phyloP scores from a whole-genome alignment of 768 basidiomycete genomes.

The Leccinum boreale region DNA sequence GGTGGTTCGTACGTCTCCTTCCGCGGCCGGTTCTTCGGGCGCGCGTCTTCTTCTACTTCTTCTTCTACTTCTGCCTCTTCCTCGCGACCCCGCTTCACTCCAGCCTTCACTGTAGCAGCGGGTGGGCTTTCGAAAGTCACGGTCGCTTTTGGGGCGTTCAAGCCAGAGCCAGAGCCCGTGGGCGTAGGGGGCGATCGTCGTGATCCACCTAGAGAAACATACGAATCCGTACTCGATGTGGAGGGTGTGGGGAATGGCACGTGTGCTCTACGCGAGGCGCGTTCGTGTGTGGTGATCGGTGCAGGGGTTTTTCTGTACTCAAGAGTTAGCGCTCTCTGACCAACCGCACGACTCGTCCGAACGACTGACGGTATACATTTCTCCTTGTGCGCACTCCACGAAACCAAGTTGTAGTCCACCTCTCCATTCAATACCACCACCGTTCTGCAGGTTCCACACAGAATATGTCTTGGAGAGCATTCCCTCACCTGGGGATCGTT shows the following conservation, averaged over 20 bases:
- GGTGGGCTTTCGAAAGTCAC: constrained; percentile 28
- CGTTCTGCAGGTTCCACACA: constrained; percentile 51
- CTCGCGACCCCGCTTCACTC: constrained; percentile 51
- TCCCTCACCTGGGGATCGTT: constrained; percentile 61
- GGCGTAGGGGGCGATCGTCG: constrained; percentile 15
- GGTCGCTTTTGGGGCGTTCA: constrained; percentile 33
- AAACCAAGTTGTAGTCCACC: constrained; percentile 56
- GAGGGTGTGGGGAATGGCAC: constrained; percentile 16
- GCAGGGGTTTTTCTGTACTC: constrained; percentile 16
- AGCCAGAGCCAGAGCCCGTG: constrained; percentile 11
- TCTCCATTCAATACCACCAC: constrained; percentile 45
- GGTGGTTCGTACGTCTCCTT: constrained; percentile 45
- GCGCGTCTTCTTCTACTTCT: constrained; percentile 37
- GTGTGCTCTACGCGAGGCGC: constrained; percentile 12
- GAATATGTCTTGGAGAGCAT: constrained; percentile 43
- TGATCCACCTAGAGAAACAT: constrained; percentile 9
- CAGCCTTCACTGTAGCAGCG: constrained; percentile 15
- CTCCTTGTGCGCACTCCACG: constrained; percentile 63
- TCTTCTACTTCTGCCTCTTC: constrained; percentile 34
- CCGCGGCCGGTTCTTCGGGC: constrained; percentile 51
- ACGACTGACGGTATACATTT: constrained; percentile 41
- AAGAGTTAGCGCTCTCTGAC: constrained; percentile 1
- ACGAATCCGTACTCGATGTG: constrained; percentile 15
- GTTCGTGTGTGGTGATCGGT: constrained; percentile 20
- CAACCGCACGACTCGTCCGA: not conserved